Conservation (phyloP, 192 early-diverging fungal species). For the Coemansia sp. region DNA sequence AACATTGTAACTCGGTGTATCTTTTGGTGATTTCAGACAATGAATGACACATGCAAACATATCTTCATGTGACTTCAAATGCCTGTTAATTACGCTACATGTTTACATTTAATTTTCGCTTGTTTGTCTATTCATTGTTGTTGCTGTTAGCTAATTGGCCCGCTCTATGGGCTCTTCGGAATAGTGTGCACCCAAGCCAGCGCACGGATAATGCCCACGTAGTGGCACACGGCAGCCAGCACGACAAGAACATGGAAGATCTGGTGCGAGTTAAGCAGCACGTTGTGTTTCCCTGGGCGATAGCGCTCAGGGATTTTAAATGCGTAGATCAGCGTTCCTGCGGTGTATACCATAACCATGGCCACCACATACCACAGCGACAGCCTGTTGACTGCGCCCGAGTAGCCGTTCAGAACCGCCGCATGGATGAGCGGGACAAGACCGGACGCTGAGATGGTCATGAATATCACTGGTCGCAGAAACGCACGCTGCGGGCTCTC, state of each 20-base stretch:
- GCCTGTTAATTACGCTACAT: no score
- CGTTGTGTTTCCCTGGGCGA: slow-evolving; percentile 79
- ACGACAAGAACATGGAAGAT: slow-evolving; percentile 90
- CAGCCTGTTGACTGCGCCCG: slow-evolving; percentile 53
- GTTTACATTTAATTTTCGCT: no score
- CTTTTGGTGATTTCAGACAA: no score
- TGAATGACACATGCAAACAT: no score
- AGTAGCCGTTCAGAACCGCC: slow-evolving; percentile 66
- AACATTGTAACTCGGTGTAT: no score
- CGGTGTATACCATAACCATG: slow-evolving; percentile 75
- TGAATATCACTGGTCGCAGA: slow-evolving; percentile 76
- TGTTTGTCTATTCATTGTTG: no score
- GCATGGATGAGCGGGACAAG: slow-evolving; percentile 78
- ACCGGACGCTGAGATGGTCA: slow-evolving; percentile 73
- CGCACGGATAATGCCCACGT: slow-evolving; percentile 67
- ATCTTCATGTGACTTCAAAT: no score
- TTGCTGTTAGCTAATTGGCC: not conserved
- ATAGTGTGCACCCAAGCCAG: slow-evolving; percentile 31
- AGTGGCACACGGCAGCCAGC: slow-evolving; percentile 70
- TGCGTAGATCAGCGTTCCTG: slow-evolving; percentile 84
- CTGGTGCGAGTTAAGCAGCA: slow-evolving; percentile 83
- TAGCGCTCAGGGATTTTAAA: slow-evolving; percentile 78
- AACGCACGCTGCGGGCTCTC: slow-evolving; percentile 70
- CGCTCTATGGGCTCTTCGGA: not conserved
- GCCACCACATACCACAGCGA: slow-evolving; percentile 64